Evolutionary conservation across 2,329 filamentous ascomycete genomes (phyloP).

Genomic region (Helicocarpus griseus): DNA sequence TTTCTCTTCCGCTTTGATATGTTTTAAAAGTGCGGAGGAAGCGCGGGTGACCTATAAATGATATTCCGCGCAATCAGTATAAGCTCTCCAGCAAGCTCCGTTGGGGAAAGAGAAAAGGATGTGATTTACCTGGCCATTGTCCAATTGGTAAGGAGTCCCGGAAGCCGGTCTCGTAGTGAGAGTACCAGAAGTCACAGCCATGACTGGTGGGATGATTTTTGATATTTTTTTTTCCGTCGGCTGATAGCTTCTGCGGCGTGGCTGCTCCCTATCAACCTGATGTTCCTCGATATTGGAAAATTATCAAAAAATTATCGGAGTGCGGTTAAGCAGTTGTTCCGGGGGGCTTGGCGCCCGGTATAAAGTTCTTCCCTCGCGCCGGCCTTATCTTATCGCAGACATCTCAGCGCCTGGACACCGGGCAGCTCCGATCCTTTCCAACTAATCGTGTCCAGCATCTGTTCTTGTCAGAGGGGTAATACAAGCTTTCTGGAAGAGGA

Average conservation of each 20-base stretch:
- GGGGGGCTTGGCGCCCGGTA: neutral
- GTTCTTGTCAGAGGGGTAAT: no score
- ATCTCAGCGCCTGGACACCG: no score
- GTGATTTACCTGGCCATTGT: conserved; percentile 34
- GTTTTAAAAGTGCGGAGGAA: conserved; percentile 48
- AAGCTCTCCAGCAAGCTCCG: neutral
- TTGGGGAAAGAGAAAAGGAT: neutral
- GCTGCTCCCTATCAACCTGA: neutral
- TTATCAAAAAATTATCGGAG: conserved; percentile 28
- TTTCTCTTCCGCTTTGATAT: conserved; percentile 43
- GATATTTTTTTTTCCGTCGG: conserved; percentile 8
- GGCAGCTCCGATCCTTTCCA: no score
- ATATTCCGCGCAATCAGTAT: conserved; percentile 6
- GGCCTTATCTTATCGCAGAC: neutral
- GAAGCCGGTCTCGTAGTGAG: conserved; percentile 33
- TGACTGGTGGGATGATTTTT: conserved; percentile 16
- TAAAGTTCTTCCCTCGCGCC: neutral
- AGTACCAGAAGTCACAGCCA: conserved; percentile 30
- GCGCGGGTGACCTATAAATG: conserved; percentile 46
- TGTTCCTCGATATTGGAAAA: conserved; percentile 12
- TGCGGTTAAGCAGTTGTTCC: conserved; percentile 26
- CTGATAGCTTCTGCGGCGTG: conserved; percentile 1
- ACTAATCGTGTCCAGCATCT: no score
- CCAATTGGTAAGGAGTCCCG: conserved; percentile 39
- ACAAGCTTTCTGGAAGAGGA: no score